phyloP scores from a whole-genome alignment of 805 yeast species.

The Myxozyma kluyveri region DNA sequence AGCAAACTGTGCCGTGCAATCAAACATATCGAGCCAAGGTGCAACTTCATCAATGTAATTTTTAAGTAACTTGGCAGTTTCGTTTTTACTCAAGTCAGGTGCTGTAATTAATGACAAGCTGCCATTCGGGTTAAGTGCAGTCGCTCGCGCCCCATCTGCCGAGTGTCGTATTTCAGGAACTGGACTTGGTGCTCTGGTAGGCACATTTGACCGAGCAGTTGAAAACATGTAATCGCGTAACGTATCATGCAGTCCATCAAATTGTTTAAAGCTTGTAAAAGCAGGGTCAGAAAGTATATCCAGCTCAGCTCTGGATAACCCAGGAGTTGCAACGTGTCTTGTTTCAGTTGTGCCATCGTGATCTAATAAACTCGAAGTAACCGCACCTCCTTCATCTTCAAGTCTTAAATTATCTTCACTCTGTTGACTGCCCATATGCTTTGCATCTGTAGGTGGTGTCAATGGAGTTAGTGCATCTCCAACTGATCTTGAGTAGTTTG shows the following conservation, averaged over 20 bases:
- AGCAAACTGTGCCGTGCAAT: slow-evolving; percentile 39
- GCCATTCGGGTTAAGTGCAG: background rate
- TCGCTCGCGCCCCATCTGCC: too few species aligned
- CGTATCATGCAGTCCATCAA: slow-evolving; percentile 6
- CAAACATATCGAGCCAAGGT: slow-evolving; percentile 41
- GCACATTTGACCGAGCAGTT: slow-evolving; percentile 6
- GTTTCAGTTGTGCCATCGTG: too few species aligned
- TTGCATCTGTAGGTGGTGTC: too few species aligned
- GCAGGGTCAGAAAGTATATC: background rate
- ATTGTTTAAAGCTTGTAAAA: background rate
- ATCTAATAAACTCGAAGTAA: too few species aligned
- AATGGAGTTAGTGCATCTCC: too few species aligned
- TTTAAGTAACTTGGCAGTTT: slow-evolving; percentile 4
- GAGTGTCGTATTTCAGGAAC: background rate
- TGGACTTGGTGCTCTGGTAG: slow-evolving; percentile 1
- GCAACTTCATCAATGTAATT: slow-evolving; percentile 44
- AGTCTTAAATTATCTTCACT: too few species aligned
- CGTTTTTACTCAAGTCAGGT: slow-evolving; percentile 1
- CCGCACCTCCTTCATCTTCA: too few species aligned
- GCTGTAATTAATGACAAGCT: background rate
- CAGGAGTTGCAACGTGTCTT: too few species aligned
- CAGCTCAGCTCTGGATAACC: background rate
- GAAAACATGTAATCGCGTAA: slow-evolving; percentile 6
- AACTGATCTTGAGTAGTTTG: too few species aligned
- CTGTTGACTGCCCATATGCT: too few species aligned